Evolutionary conservation across 495 filamentous ascomycete species (phyloP).

Genomic region (Hyphodiscus hymeniophilus): DNA sequence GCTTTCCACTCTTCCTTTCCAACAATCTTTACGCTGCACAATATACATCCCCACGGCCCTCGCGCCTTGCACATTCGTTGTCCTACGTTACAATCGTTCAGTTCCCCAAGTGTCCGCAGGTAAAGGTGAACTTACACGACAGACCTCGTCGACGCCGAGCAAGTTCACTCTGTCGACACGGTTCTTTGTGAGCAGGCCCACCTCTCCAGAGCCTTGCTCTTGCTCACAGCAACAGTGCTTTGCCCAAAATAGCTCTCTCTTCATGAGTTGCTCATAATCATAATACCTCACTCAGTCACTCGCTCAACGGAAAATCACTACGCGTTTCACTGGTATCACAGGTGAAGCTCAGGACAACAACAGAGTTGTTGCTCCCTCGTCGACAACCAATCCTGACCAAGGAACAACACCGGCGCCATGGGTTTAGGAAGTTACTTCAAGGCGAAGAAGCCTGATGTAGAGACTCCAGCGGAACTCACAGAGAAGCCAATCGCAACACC

Average conservation of each 20-base stretch:
- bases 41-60: conserved; percentile 14
- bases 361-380: conserved; percentile 13
- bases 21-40: conserved; percentile 9
- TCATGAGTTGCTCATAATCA: conserved; percentile 15
- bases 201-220: neutral
- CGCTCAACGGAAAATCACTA: neutral
- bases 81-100: conserved; percentile 11
- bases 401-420: conserved; percentile 34
- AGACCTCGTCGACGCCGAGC: neutral
- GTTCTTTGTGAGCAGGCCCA: conserved; percentile 2
- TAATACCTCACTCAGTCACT: neutral
- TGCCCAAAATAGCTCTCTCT: neutral
- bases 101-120: conserved; percentile 7
- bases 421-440: conserved; percentile 56
- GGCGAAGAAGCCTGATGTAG: conserved; percentile 34
- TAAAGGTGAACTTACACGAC: conserved; percentile 6
- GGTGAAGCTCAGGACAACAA: neutral
- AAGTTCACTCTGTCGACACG: conserved; percentile 1
- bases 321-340: neutral
- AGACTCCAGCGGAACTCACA: conserved; percentile 10
- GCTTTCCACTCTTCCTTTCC: neutral
- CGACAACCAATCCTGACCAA: conserved; percentile 6
- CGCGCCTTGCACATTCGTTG: conserved; percentile 15
- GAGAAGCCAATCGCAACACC: conserved; percentile 16
- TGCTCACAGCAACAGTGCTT: neutral